Conservation (phyloP, 164 flowering plant genomes). For the Stephania yunnanensis region DNA sequence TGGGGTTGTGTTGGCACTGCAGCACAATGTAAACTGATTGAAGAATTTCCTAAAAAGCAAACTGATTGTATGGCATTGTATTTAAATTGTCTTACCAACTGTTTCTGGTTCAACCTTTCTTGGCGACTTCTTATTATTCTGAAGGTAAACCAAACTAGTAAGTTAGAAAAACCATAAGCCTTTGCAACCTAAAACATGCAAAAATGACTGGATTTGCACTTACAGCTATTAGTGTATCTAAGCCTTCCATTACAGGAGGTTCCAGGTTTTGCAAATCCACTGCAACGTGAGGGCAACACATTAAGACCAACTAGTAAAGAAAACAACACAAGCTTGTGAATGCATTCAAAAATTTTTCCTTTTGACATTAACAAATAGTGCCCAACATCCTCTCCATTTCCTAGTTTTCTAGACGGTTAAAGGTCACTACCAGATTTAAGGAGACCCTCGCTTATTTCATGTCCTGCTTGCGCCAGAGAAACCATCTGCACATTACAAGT, state of each 20-base stretch:
- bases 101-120: constrained; percentile 40
- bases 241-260: constrained; percentile 61
- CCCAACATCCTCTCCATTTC: background rate
- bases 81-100: constrained; percentile 34
- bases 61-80: background rate
- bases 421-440: constrained; percentile 42
- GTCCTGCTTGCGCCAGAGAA: constrained; percentile 84
- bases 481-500: constrained; percentile 42
- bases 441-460: constrained; percentile 47
- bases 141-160: constrained; percentile 7
- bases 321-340: background rate
- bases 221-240: constrained; percentile 67
- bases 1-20: constrained; percentile 45
- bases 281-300: constrained; percentile 8
- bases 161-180: background rate
- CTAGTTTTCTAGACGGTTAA: constrained; percentile 1
- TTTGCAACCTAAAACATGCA: background rate
- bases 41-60: background rate
- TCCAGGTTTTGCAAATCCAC: constrained; percentile 26
- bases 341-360: background rate
- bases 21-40: background rate
- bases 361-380: background rate
- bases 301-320: background rate
- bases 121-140: constrained; percentile 51
- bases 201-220: constrained; percentile 19